These are phyloP conservation scores for Rhizopogon rudus DNA, from an alignment of 768 basidiomycete genomes.

Conservation along the genomic window DNA sequence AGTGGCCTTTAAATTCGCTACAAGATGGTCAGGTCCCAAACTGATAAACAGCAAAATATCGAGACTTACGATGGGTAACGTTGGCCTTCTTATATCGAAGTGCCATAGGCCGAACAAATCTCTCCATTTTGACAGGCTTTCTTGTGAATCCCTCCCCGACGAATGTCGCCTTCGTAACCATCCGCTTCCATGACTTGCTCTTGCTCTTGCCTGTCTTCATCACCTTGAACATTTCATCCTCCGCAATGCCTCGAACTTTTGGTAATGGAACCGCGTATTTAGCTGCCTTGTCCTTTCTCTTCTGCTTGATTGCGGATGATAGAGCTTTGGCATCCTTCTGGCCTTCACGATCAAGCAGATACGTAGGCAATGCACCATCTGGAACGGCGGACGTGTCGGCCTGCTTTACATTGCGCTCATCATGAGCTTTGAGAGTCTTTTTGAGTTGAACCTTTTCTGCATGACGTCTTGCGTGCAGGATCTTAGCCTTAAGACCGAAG, in stretches of 20 bases:
- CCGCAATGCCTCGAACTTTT: conserved; percentile 95
- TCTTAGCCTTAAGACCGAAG: conserved; percentile 95
- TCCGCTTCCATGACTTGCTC: conserved; percentile 96
- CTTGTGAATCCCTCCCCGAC: conserved; percentile 97
- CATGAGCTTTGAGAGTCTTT: conserved; percentile 99
- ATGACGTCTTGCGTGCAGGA: conserved; percentile 96
- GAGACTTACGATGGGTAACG: conserved; percentile 89
- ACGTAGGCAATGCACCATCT: conserved; percentile 91
- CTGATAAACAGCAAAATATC: not conserved
- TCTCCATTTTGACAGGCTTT: conserved; percentile 98
- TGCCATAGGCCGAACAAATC: conserved; percentile 97
- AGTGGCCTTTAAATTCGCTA: conserved; percentile 96
- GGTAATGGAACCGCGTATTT: conserved; percentile 97
- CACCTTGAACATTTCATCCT: conserved; percentile 99
- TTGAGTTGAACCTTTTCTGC: conserved; percentile 98
- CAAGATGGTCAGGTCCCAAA: not conserved
- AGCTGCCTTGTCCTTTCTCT: conserved; percentile 97
- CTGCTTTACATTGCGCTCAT: conserved; percentile 97
- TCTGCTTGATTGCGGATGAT: conserved; percentile 95
- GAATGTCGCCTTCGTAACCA: conserved; percentile 99
- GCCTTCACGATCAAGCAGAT: conserved; percentile 95
- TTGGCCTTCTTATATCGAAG: conserved; percentile 97
- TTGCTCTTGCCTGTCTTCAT: conserved; percentile 96
- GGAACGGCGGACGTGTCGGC: conserved; percentile 77
- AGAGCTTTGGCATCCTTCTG: conserved; percentile 97